Evolutionary conservation across 805 yeast genomes (phyloP), one percentile per base, ranked within the genome.

Genomic region (Metschnikowia reukaufii): DNA sequence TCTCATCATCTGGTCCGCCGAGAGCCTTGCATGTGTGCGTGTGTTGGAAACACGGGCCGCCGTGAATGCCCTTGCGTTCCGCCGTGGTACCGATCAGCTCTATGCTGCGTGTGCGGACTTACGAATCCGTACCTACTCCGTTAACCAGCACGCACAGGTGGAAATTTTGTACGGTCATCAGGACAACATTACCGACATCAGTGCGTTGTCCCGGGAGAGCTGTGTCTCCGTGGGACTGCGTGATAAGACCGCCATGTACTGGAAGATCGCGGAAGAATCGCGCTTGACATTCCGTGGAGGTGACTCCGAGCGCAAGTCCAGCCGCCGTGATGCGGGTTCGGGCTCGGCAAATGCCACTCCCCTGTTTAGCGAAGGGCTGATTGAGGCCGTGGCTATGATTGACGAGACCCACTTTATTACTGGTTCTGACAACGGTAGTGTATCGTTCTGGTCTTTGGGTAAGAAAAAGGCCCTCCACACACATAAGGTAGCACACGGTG

Each of bases 191-290:
- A 77, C 79, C 36, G 97, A 84, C 60, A 84, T 94, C 44, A 71
- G 89, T 18, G 89, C 97, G 0, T 71, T 94, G 50, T 79, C 81
- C 8, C 83, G 83, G 65, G 98, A 94, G 62, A 81, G 97, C 48
- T 94, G 99, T 73, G 91, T 94, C 15, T 88, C 96, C 20, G 98
- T 92, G 27, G 99, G 99, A 15, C 77, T 96, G 3, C 81, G 98
- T 58, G 99, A 94, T 68, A 83, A 95, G 59, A 88, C 97, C 4
- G 97, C 92, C 8, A 86, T 95, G 84, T 73, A 88, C 58, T 94
- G 99, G 99, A 94, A 94, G 65, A 89, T 94, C 55, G 82, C 96
- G 20, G 99, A 94, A 59, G 99, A 94, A 68, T 83, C 96, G 1
- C 81, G 97, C 62, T 78, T 94, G 59, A 90, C 97, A 0, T 92